Percentiles rank a stretch among this genome's conserved stretches.
Conservation (phyloP, 768 basidiomycete species). For the Tricholoma sp. region DNA sequence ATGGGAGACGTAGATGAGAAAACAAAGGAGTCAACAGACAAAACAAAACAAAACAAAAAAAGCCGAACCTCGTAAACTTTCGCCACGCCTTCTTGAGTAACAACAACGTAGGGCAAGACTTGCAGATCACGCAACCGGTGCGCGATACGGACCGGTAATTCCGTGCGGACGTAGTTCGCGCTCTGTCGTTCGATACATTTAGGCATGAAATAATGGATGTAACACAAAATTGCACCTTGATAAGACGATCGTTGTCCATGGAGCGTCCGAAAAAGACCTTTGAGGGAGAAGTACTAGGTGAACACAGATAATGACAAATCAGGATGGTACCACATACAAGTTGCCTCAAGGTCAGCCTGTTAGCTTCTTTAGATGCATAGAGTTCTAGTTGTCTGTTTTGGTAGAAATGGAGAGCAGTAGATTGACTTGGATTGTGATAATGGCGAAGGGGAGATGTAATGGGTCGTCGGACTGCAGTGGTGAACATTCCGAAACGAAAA, state of each 20-base stretch:
- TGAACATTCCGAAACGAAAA: slow-evolving; percentile 10
- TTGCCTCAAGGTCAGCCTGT: slow-evolving; percentile 71
- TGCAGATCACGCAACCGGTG: slow-evolving; percentile 87
- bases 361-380: slow-evolving; percentile 70
- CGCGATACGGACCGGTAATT: slow-evolving; percentile 82
- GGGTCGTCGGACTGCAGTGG: slow-evolving; percentile 5
- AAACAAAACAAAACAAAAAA: background rate
- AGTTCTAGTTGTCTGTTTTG: slow-evolving; percentile 78
- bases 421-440: slow-evolving; percentile 11
- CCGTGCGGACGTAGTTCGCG: slow-evolving; percentile 87
- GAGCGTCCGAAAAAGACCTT: slow-evolving; percentile 85
- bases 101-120: slow-evolving; percentile 78
- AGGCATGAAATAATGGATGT: background rate
- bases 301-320: background rate
- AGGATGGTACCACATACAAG: slow-evolving; percentile 42
- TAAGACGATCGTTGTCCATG: slow-evolving; percentile 72
- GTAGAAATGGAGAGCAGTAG: slow-evolving; percentile 62
- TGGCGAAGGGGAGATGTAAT: slow-evolving; percentile 1
- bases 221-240: slow-evolving; percentile 48
- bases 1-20: slow-evolving; percentile 4
- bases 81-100: slow-evolving; percentile 78
- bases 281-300: background rate
- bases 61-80: slow-evolving; percentile 75
- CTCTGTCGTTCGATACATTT: slow-evolving; percentile 41
- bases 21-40: background rate